Evolutionary conservation across 2,329 filamentous ascomycete species (phyloP), one percentile per base, ranked within the genome.

Genomic region (Aspergillus pseudonomiae): DNA sequence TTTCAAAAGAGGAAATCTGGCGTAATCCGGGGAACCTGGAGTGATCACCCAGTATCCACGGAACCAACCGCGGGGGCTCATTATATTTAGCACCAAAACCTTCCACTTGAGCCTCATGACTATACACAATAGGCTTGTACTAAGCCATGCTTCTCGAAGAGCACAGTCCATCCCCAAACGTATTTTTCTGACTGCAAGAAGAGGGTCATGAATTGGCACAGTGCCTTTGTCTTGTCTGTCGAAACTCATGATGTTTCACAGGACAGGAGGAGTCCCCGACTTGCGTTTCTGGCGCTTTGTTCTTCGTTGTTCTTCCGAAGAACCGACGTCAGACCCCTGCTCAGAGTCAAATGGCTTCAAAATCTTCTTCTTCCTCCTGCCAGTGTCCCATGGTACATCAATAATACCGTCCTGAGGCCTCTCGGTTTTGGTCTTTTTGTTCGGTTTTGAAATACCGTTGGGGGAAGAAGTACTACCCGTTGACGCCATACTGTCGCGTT

Each of bases 401-500:
- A 52, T 34, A 10, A 7, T 55, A 32, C 26, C 28, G 4, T 39
- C 36, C n/a, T n/a, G n/a, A 24, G 21, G 26, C 4, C 19, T 46
- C 36, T 48, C 65, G 6, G 62, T 21, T 41, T 60, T 70, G 19
- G 62, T 61, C 26, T 68, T 72, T 60, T 75, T 77, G 57, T 69
- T 72, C 58, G 66, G 19, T 66, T 69, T 66, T 19, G 57, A 32
- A 19, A 53, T n/a, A n/a, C 28, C 53, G 7, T 48, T 59, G 3
- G 58, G 24, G 9, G 71, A 65, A 10, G 70, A 65, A 2, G 53
- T 50, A n/a, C 69, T 70, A 6, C 68, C 71, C 59, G 70, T 71
- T 11, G 76, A 77, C 0, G 65, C 65, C 16, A 75, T 57, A 59
- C 79, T 80, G 19, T 79, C 77, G 16, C 80, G 74, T 64, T 81